Evolutionary conservation across 1,284 basidiomycete genomes (phyloP).

Genomic region (Heterobasidion parviporum): DNA sequence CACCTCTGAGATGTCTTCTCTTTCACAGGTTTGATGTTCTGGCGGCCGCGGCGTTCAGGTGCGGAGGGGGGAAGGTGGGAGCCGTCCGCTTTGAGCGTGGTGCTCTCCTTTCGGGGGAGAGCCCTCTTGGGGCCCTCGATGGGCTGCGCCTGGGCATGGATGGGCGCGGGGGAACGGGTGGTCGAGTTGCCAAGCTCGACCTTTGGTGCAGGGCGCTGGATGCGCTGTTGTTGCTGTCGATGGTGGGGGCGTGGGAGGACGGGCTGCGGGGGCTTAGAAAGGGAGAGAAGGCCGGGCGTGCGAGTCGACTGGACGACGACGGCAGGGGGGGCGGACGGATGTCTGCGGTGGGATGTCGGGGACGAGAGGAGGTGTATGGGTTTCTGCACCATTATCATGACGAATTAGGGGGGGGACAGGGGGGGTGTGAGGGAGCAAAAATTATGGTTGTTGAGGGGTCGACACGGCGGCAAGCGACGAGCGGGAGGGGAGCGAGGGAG

Average conservation of each 20-base stretch:
- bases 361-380: slow-evolving; percentile 31
- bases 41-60: slow-evolving; percentile 24
- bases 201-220: slow-evolving; percentile 22
- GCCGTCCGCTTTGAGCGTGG: not conserved
- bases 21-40: slow-evolving; percentile 22
- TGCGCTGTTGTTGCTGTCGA: slow-evolving; percentile 26
- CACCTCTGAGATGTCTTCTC: slow-evolving; percentile 25
- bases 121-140: slow-evolving; percentile 19
- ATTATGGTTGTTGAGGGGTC: not conserved
- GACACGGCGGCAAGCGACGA: not conserved
- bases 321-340: slow-evolving; percentile 59
- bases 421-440: slow-evolving; percentile 13
- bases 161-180: slow-evolving; percentile 13
- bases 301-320: slow-evolving; percentile 62
- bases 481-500: slow-evolving; percentile 11
- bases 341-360: slow-evolving; percentile 40
- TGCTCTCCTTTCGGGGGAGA: not conserved
- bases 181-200: slow-evolving; percentile 21
- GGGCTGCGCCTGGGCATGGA: slow-evolving; percentile 19
- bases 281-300: slow-evolving; percentile 60
- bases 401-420: slow-evolving; percentile 10
- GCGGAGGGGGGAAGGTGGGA: slow-evolving; percentile 16
- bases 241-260: slow-evolving; percentile 25
- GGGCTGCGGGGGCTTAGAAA: slow-evolving; percentile 48
- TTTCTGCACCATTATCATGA: slow-evolving; percentile 63